Evolutionary conservation across 257 asterid genomes (phyloP).

Genomic region (Ballota nigra): DNA sequence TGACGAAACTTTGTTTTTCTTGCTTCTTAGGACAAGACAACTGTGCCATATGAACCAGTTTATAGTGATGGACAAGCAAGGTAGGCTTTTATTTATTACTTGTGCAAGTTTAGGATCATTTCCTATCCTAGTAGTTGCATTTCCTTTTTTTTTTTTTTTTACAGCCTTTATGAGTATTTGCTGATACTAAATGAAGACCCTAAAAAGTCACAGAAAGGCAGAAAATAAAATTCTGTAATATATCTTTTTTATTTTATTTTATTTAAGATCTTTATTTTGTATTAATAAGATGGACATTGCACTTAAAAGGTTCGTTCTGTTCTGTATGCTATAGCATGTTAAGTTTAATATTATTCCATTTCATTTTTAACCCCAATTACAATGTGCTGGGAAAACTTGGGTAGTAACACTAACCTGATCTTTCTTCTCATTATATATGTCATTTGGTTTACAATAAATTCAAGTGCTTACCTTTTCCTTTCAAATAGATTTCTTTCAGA

Average conservation of each 20-base stretch:
- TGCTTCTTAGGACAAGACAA: constrained; percentile 72
- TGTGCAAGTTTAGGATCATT: neutral
- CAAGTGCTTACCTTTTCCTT: neutral
- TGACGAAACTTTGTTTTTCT: neutral
- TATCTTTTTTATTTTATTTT: too few species aligned
- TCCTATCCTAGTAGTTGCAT: neutral
- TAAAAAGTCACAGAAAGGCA: neutral
- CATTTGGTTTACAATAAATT: neutral
- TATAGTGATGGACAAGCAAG: constrained; percentile 90
- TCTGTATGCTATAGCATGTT: too few species aligned
- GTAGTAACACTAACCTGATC: too few species aligned
- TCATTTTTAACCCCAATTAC: too few species aligned
- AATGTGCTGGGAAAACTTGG: too few species aligned
- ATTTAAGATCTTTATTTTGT: too few species aligned
- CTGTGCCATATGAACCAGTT: constrained; percentile 84
- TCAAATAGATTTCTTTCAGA: constrained; percentile 62
- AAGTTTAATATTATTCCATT: too few species aligned
- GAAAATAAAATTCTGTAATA: neutral
- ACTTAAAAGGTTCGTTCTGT: too few species aligned
- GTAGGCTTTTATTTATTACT: constrained; percentile 33
- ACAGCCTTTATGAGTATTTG: neutral
- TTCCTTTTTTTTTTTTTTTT: too few species aligned
- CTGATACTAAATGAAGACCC: neutral
- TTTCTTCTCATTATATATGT: neutral
- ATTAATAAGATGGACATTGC: too few species aligned